Base-by-base conservation (phyloP, 176 grass and related monocot genomes). In the Aegilops speltoides region DNA sequence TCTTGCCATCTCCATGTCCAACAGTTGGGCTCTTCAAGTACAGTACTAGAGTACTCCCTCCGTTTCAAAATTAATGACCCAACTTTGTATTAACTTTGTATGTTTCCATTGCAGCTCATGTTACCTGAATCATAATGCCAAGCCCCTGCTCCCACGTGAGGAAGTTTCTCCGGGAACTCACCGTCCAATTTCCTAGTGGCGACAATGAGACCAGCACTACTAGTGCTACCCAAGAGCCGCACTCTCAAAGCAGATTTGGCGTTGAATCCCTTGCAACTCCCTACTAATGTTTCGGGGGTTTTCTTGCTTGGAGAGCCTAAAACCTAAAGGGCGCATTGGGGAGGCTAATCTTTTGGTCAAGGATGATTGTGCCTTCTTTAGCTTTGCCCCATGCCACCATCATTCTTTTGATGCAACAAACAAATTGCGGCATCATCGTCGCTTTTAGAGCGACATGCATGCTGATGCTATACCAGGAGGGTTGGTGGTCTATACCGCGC, bases 321-420 rank as follows among this genome's bases (percentile, higher is more conserved):
- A 89, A 3, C 72, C 71, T 50, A 82, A 82, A 89, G 78, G 24
- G 62, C 48, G 52, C 72, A 31, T 86, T 62, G 62, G 70, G 70
- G 15, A 2, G 17, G 20, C 7, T 76, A 68, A 64, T 64, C 71
- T 71, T 90, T 90, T 78, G 63, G 37, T 41, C n/a, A 86, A 78
- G 72, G 83, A 64, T 83, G 54, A 56, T 52, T 46, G 29, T 78
- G 23, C 64, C 73, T 33, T 78, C 73, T 25, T 86, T 82, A 72
- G 50, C 84, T 86, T 86, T 83, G 64, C 32, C n/a, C 31, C 73
- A n/a, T 69, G 14, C 73, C 38, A 29, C 73, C 73, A 57, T 66
- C 14, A 31, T 68, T 75, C n/a, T 20, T 86, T 82, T 77, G 61
- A 77, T 81, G 83, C 20, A 15, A 41, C 45, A 17, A 10, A 41